A percentile compares a stretch with the other conserved stretches of the same genome.
Evolutionary conservation across 768 basidiomycete genomes (phyloP).

Genomic region (Aureoboletus auriporus): DNA sequence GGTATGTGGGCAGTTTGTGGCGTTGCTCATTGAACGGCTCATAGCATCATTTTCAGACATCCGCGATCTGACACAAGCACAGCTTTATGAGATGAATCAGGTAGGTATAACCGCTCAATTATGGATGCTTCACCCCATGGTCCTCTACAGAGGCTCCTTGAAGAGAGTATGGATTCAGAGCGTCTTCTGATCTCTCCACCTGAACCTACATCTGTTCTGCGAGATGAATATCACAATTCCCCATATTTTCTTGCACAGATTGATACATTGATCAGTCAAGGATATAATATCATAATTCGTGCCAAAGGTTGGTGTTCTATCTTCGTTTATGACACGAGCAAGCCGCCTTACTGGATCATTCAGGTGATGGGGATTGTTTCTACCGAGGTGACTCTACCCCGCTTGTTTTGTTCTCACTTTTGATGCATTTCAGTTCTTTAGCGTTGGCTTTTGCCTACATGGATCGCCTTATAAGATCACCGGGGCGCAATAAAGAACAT

Average conservation of each 20-base stretch:
- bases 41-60: constrained; percentile 26
- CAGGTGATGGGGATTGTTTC: constrained; percentile 90
- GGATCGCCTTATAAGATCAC: constrained; percentile 56
- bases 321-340: neutral
- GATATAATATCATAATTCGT: constrained; percentile 64
- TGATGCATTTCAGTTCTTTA: constrained; percentile 31
- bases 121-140: neutral
- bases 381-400: constrained; percentile 64
- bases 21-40: neutral
- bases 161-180: constrained; percentile 34
- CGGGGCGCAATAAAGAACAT: constrained; percentile 42
- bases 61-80: constrained; percentile 26
- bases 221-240: constrained; percentile 63
- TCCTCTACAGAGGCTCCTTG: constrained; percentile 32
- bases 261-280: constrained; percentile 57
- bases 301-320: constrained; percentile 53
- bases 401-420: constrained; percentile 1
- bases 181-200: constrained; percentile 56
- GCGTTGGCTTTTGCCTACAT: constrained; percentile 83
- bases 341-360: neutral
- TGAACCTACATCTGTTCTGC: constrained; percentile 49
- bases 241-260: constrained; percentile 69
- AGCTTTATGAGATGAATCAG: constrained; percentile 41
- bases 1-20: constrained; percentile 12
- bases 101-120: constrained; percentile 16